Evolutionary conservation across 2,329 filamentous ascomycete species (phyloP), one percentile per base, ranked within the genome.

Genomic region (Pseudopyricularia javanii): DNA sequence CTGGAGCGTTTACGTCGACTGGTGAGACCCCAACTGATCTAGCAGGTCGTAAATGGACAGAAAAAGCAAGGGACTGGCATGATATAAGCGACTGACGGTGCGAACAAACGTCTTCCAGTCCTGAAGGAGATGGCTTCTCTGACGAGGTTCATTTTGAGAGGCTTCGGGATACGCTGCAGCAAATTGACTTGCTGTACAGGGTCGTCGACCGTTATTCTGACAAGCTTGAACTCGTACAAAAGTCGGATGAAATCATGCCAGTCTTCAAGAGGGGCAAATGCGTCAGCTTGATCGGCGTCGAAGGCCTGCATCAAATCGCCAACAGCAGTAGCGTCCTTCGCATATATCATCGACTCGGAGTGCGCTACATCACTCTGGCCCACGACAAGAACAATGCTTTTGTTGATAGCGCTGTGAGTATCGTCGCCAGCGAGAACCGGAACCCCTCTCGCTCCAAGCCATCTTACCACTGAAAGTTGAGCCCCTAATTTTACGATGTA

Each of bases 291-390:
- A 70, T 91, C 3, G 88, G 84, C 3, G 81, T 94, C 52, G 89
- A 95, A 69, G 91, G 91, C 3, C 76, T 96, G 8, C 91, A 97
- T 64, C 91, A 95, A 61, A 94, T 96, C 59, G 91, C 89, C 54
- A 95, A 96, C 69, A 87, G 83, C 1, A 73, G 83, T 24, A 76
- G 85, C 43, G 89, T 83, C 52, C 73, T 96, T 7, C 82, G 91
- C 6, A 74, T 80, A 22, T 95, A 85, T 66, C 74, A 93, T 65
- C 72, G 77, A 2, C 74, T 95, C 2, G 91, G 91, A 1, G 90
- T 91, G 4, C 82, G 89, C 50, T 96, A 96, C 62, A 83, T 84
- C 17, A 96, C 91, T 0, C 72, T 96, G n/a, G 95, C 88, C 2
- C 91, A 95, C 34, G 30, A 49, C 48, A 33, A 32, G 26, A 49